These are phyloP conservation scores for Solanum pinnatisectum DNA, from an alignment of 257 asterid genomes.

Conservation along the genomic window DNA sequence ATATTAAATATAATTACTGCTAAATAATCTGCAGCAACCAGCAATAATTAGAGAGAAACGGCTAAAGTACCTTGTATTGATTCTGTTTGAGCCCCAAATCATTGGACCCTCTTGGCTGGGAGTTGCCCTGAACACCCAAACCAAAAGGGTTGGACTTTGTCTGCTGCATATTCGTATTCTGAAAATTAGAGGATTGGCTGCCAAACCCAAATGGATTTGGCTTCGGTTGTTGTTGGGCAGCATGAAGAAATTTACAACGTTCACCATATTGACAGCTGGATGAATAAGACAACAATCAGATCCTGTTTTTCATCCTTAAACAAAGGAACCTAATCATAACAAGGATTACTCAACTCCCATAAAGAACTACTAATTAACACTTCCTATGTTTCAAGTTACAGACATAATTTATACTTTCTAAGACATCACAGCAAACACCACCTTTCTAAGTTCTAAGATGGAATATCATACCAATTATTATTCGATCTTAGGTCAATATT, in stretches of 20 bases:
- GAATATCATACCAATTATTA: background rate
- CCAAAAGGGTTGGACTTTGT: slow-evolving; percentile 69
- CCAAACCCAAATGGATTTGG: slow-evolving; percentile 71
- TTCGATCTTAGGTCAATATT: background rate
- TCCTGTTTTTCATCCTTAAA: background rate
- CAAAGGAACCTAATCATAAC: background rate
- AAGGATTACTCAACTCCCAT: background rate
- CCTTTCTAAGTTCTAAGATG: background rate
- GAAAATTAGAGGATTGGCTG: slow-evolving; percentile 32
- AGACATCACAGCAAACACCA: background rate
- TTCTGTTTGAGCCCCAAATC: slow-evolving; percentile 48
- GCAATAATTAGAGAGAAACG: background rate
- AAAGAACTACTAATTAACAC: background rate
- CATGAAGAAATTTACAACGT: slow-evolving; percentile 65
- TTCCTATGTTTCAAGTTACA: background rate
- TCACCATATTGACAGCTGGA: slow-evolving; percentile 72
- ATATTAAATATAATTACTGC: background rate
- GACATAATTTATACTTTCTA: background rate
- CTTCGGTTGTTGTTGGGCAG: slow-evolving; percentile 42
- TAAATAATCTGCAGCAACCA: background rate
- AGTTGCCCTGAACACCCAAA: slow-evolving; percentile 53
- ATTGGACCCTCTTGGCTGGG: slow-evolving; percentile 41
- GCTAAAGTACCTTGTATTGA: slow-evolving; percentile 57
- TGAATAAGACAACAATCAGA: slow-evolving; percentile 20
- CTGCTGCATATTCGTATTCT: slow-evolving; percentile 39